Conservation (phyloP, 2,329 filamentous ascomycete genomes). For the Colletotrichum salicis region DNA sequence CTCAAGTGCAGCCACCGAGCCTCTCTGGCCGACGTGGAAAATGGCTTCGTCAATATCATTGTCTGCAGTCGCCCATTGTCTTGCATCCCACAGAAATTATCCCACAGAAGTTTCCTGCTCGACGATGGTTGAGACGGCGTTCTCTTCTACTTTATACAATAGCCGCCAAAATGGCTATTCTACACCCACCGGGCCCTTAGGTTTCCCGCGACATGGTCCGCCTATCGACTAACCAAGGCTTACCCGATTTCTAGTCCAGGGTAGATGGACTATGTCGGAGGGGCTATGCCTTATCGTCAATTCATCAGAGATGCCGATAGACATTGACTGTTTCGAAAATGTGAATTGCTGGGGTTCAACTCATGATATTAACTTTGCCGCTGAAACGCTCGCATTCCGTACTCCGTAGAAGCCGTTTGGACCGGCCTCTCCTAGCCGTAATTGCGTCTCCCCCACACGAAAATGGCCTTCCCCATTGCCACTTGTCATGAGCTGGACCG, state of each 20-base stretch:
- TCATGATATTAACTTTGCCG: constrained; percentile 14
- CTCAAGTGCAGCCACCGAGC: constrained; percentile 3
- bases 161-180: background rate
- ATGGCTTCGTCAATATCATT: constrained; percentile 3
- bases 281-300: constrained; percentile 1
- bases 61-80: background rate
- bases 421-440: background rate
- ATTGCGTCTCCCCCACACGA: background rate
- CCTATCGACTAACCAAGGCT: background rate
- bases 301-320: background rate
- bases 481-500: background rate
- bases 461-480: background rate
- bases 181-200: background rate
- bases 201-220: background rate
- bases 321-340: constrained; percentile 4
- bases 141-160: background rate
- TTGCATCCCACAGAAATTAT: background rate
- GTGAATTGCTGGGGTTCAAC: constrained; percentile 9
- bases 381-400: constrained; percentile 14
- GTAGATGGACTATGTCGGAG: constrained; percentile 4
- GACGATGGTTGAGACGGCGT: background rate
- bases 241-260: background rate
- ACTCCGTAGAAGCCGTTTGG: background rate
- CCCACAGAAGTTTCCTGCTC: no score
- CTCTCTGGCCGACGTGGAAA: background rate